Evolutionary conservation across 1,284 basidiomycete genomes (phyloP).

Genomic region (Porogramme epimiltina): DNA sequence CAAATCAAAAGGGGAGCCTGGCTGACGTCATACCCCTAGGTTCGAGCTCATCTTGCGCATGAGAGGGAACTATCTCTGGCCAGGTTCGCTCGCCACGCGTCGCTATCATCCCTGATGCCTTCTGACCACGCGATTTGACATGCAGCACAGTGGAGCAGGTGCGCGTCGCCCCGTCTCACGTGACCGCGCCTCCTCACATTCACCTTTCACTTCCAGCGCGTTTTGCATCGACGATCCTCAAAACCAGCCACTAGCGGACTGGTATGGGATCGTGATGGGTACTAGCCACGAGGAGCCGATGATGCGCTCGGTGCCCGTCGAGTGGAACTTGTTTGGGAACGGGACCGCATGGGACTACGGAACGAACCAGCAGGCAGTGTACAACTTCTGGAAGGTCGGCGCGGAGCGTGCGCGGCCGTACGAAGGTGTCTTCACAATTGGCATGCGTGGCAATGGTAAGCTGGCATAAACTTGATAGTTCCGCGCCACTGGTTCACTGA

Average conservation of each 20-base stretch:
- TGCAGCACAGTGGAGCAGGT: slow-evolving; percentile 25
- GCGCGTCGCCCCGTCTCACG: background rate
- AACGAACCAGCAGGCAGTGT: slow-evolving; percentile 52
- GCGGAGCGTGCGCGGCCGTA: slow-evolving; percentile 54
- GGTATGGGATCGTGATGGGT: slow-evolving; percentile 72
- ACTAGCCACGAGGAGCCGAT: slow-evolving; percentile 71
- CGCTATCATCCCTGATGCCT: background rate
- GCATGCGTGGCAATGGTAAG: slow-evolving; percentile 60
- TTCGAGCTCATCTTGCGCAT: slow-evolving; percentile 70
- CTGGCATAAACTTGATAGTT: slow-evolving; percentile 40
- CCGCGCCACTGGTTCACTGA: too few relatives aligned
- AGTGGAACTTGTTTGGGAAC: slow-evolving; percentile 55
- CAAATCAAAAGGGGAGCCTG: background rate
- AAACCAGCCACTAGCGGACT: slow-evolving; percentile 66
- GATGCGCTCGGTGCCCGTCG: slow-evolving; percentile 62
- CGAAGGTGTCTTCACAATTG: slow-evolving; percentile 64
- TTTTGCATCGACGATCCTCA: slow-evolving; percentile 67
- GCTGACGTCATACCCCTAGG: slow-evolving; percentile 32
- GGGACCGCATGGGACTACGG: slow-evolving; percentile 63
- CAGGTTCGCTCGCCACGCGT: slow-evolving; percentile 21
- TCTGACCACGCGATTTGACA: background rate
- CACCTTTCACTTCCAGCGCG: slow-evolving; percentile 44
- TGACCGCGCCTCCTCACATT: slow-evolving; percentile 2
- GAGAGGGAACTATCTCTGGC: slow-evolving; percentile 77
- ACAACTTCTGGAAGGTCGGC: slow-evolving; percentile 60